Percentiles rank a stretch among this genome's conserved stretches.
Conservation (phyloP, 805 yeast genomes). For the Wickerhamiella sorbophila region DNA sequence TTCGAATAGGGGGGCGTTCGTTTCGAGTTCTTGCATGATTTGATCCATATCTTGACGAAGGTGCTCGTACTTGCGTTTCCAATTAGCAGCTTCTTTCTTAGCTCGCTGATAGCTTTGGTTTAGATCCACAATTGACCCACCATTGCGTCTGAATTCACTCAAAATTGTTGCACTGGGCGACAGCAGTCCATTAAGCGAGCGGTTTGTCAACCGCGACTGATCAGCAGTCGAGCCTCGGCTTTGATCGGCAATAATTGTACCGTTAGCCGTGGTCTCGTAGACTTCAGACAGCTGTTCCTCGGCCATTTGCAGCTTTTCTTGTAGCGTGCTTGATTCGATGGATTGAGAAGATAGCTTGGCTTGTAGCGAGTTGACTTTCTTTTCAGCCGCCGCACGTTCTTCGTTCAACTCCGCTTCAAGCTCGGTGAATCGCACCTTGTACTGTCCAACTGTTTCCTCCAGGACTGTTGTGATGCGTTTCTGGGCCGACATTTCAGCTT, state of each 20-base stretch:
- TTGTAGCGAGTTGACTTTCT: slow-evolving; percentile 28
- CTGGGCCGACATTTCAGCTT: slow-evolving; percentile 45
- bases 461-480: slow-evolving; percentile 45
- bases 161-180: slow-evolving; percentile 34
- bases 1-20: slow-evolving; percentile 59
- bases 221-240: slow-evolving; percentile 5
- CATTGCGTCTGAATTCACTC: slow-evolving; percentile 32
- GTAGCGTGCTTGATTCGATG: slow-evolving; percentile 10
- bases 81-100: slow-evolving; percentile 52
- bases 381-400: slow-evolving; percentile 27
- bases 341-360: slow-evolving; percentile 31
- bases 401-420: slow-evolving; percentile 37
- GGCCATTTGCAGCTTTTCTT: slow-evolving; percentile 5
- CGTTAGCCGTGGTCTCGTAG: slow-evolving; percentile 1
- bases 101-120: slow-evolving; percentile 50
- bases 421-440: slow-evolving; percentile 36
- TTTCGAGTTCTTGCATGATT: slow-evolving; percentile 62
- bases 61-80: slow-evolving; percentile 54
- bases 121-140: slow-evolving; percentile 48
- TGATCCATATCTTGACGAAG: slow-evolving; percentile 57
- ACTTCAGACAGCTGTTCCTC: neutral
- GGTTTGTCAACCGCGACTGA: slow-evolving; percentile 5
- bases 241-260: slow-evolving; percentile 4
- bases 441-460: slow-evolving; percentile 39
- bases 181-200: neutral